Evolutionary conservation across 2,329 filamentous ascomycete genomes (phyloP).

Genomic region (Ceratocystiopsis minuta): DNA sequence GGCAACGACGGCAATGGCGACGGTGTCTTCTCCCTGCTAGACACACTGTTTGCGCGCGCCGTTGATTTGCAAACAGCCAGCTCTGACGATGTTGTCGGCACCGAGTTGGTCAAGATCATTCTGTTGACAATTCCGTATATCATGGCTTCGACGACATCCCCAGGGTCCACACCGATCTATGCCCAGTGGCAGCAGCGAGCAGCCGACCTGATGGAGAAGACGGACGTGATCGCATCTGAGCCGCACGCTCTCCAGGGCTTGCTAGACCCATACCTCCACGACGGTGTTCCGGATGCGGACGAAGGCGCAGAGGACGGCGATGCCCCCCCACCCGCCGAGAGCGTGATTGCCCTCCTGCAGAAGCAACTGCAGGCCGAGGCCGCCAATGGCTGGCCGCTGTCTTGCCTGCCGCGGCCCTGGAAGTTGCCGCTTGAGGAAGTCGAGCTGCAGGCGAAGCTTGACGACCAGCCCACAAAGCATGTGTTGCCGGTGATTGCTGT

Average conservation of each 20-base stretch:
- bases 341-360: constrained; percentile 66
- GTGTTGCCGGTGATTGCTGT: constrained; percentile 58
- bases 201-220: constrained; percentile 71
- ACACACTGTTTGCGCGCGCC: constrained; percentile 82
- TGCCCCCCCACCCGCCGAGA: constrained; percentile 44
- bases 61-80: constrained; percentile 84
- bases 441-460: constrained; percentile 41
- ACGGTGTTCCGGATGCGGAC: constrained; percentile 1
- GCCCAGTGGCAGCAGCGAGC: constrained; percentile 59
- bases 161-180: no score
- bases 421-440: constrained; percentile 42
- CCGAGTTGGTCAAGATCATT: constrained; percentile 93
- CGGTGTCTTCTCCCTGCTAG: constrained; percentile 67
- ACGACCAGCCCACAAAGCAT: constrained; percentile 46
- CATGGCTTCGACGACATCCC: constrained; percentile 30
- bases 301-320: constrained; percentile 30
- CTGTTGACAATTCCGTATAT: constrained; percentile 85
- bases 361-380: constrained; percentile 69
- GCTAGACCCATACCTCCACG: constrained; percentile 62
- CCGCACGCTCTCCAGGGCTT: constrained; percentile 69
- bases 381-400: constrained; percentile 54
- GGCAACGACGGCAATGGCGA: constrained; percentile 31
- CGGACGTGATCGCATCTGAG: constrained; percentile 81
- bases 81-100: constrained; percentile 71
- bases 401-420: constrained; percentile 50